Conservation (phyloP, 2,329 filamentous ascomycete species). For the Fusarium sp. region DNA sequence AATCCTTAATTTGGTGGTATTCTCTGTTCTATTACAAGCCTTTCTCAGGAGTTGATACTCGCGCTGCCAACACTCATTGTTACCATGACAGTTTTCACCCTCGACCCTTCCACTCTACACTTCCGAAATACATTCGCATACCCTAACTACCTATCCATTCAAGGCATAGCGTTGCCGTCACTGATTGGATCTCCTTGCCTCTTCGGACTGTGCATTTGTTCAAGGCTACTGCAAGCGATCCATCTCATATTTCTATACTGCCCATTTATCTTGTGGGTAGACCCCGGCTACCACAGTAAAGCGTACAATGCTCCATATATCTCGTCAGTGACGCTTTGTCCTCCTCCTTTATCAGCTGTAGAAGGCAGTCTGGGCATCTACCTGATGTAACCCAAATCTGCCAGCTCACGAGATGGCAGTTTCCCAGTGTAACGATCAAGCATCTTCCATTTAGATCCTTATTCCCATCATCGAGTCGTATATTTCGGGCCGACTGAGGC, state of each 20-base stretch:
- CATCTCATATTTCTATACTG: neutral
- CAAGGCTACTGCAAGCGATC: neutral
- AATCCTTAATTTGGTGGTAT: neutral
- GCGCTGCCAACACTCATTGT: neutral
- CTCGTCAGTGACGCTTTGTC: neutral
- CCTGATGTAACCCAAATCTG: too few species aligned
- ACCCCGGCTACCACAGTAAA: neutral
- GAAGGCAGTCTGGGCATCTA: too few species aligned
- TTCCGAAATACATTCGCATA: neutral
- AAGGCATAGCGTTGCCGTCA: neutral
- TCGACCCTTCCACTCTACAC: neutral
- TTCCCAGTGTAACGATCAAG: too few species aligned
- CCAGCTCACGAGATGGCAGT: too few species aligned
- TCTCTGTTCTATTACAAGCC: neutral
- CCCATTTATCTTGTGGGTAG: neutral
- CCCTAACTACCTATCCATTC: neutral
- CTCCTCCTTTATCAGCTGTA: too few species aligned
- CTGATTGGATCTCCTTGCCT: neutral
- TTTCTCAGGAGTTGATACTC: neutral
- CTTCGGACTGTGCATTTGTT: neutral
- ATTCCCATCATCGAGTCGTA: neutral
- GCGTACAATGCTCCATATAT: neutral
- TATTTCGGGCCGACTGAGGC: neutral
- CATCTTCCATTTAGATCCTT: too few species aligned
- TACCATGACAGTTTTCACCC: neutral